Conservation (phyloP, 2,329 filamentous ascomycete species). For the Colletotrichum sojae region DNA sequence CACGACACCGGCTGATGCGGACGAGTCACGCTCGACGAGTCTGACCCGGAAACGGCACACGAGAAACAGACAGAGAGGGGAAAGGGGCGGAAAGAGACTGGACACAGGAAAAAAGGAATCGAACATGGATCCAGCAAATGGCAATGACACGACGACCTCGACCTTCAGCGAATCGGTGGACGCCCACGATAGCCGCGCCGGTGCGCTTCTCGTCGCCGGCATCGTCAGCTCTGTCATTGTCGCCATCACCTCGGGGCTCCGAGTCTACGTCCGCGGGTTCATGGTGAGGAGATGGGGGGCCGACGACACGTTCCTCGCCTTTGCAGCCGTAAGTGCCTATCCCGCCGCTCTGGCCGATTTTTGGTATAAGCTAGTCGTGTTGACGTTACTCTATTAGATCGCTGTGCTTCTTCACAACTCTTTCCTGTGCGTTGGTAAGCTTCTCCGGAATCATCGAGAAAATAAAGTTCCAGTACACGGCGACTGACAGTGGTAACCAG, state of each 20-base stretch:
- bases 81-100: neutral
- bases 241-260: conserved; percentile 4
- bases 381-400: neutral
- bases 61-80: neutral
- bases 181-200: neutral
- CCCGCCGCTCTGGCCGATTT: too few relatives aligned
- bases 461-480: too few relatives aligned
- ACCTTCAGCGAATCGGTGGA: neutral
- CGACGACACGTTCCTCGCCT: conserved; percentile 43
- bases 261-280: conserved; percentile 45
- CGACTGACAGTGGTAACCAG: neutral
- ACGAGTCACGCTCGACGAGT: neutral
- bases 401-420: conserved; percentile 1
- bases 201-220: conserved; percentile 12
- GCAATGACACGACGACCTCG: too few relatives aligned
- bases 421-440: conserved; percentile 11
- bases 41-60: neutral
- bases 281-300: conserved; percentile 45
- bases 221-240: conserved; percentile 3
- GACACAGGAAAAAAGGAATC: neutral
- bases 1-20: neutral
- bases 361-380: too few relatives aligned
- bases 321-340: neutral
- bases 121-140: neutral
- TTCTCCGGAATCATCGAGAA: too few relatives aligned